Evolutionary conservation across 805 yeast species (phyloP).

Genomic region (Ogataea saltuana): DNA sequence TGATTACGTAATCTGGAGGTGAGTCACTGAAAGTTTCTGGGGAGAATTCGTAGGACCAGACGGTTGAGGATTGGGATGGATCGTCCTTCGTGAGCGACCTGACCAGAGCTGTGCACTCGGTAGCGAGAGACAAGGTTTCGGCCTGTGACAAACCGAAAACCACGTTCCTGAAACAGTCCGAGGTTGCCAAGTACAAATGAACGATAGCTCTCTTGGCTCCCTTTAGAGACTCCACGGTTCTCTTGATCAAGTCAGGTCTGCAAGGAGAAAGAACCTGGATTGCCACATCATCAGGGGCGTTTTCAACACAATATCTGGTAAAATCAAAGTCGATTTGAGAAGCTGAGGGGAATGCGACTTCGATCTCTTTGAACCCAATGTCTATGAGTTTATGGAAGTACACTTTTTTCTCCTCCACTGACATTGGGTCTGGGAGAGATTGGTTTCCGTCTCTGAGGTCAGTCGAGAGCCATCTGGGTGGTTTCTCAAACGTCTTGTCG

Average conservation of each 20-base stretch:
- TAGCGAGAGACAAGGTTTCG: conserved; percentile 67
- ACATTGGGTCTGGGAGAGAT: conserved; percentile 84
- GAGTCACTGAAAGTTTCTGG: conserved; percentile 80
- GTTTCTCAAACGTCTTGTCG: conserved; percentile 57
- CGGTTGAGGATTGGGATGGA: conserved; percentile 59
- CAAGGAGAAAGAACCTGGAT: conserved; percentile 76
- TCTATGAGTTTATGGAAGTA: conserved; percentile 71
- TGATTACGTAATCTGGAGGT: conserved; percentile 69
- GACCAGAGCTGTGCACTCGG: conserved; percentile 67
- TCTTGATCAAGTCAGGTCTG: conserved; percentile 67
- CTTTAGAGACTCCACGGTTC: conserved; percentile 70
- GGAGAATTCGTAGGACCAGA: conserved; percentile 73
- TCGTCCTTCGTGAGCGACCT: conserved; percentile 73
- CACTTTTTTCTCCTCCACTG: conserved; percentile 68
- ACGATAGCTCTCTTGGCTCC: conserved; percentile 75
- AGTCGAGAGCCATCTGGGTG: conserved; percentile 81
- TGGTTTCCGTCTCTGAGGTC: conserved; percentile 83
- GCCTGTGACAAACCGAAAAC: conserved; percentile 71
- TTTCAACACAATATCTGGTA: conserved; percentile 75
- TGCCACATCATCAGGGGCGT: conserved; percentile 75
- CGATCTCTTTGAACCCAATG: conserved; percentile 78
- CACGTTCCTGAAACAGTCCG: conserved; percentile 72
- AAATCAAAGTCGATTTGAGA: conserved; percentile 82
- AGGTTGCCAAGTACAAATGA: conserved; percentile 74
- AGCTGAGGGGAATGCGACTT: conserved; percentile 79